Percentiles rank a stretch among this genome's conserved stretches.
These are phyloP conservation scores for Nepenthes mirabilis DNA, from an alignment of 148 eudicot genomes.

Conservation along the genomic window DNA sequence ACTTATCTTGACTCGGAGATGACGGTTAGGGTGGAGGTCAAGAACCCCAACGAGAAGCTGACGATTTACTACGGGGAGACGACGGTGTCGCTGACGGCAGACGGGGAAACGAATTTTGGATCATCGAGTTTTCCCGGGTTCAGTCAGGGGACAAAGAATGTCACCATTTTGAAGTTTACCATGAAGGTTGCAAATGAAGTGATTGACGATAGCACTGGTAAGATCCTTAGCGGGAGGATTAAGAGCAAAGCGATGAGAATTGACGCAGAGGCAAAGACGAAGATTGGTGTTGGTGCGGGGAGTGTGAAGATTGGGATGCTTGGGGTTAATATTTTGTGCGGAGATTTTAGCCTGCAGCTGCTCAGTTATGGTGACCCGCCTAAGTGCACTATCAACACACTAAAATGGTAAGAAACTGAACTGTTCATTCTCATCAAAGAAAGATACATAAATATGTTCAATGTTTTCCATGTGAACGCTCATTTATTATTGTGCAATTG, in stretches of 20 bases:
- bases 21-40: constrained; percentile 21
- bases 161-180: constrained; percentile 24
- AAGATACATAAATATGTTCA: too few species aligned
- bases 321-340: constrained; percentile 25
- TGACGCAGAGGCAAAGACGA: constrained; percentile 22
- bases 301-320: constrained; percentile 13
- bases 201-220: constrained; percentile 20
- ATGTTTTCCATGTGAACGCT: too few species aligned
- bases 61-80: constrained; percentile 19
- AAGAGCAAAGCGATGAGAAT: constrained; percentile 11
- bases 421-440: background rate
- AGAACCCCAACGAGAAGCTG: constrained; percentile 20
- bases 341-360: constrained; percentile 23
- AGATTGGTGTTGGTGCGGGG: constrained; percentile 30
- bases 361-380: constrained; percentile 21
- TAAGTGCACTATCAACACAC: constrained; percentile 20
- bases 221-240: constrained; percentile 13
- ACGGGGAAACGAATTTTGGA: constrained; percentile 20
- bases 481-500: too few species aligned
- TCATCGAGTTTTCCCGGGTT: constrained; percentile 16
- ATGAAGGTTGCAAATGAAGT: constrained; percentile 1
- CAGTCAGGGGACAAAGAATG: constrained; percentile 22
- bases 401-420: constrained; percentile 21
- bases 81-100: constrained; percentile 12
- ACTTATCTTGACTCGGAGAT: constrained; percentile 12